Conservation (phyloP, 1,139 yeast species). For the Maudiozyma humilis region DNA sequence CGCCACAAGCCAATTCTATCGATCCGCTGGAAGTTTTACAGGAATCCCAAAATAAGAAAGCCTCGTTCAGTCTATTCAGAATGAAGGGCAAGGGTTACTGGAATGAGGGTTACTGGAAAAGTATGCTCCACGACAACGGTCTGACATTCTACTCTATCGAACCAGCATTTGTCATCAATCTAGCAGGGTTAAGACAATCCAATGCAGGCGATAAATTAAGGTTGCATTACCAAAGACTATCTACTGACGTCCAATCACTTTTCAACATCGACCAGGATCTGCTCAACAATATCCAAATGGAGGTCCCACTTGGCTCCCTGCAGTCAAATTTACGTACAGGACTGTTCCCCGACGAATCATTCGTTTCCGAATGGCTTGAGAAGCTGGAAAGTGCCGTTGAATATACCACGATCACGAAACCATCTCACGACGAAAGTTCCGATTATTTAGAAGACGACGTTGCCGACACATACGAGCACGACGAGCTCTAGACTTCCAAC, state of each 20-base stretch:
- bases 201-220: conserved; percentile 76
- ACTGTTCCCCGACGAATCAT: not conserved
- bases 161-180: conserved; percentile 75
- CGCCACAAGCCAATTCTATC: conserved; percentile 64
- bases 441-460: too few species aligned
- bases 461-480: too few species aligned
- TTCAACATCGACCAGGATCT: conserved; percentile 86
- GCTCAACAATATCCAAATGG: conserved; percentile 72
- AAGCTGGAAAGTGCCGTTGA: not conserved
- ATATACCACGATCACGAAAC: not conserved
- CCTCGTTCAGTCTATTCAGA: conserved; percentile 34
- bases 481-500: too few species aligned
- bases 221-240: conserved; percentile 75
- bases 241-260: conserved; percentile 71
- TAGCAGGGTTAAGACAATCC: conserved; percentile 51
- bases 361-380: not conserved
- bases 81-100: conserved; percentile 87
- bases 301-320: conserved; percentile 20
- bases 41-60: conserved; percentile 1
- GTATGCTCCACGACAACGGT: conserved; percentile 46
- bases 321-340: not conserved
- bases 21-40: conserved; percentile 42
- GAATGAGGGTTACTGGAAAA: conserved; percentile 88
- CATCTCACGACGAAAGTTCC: too few species aligned
- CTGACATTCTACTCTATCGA: conserved; percentile 67